Evolutionary conservation across 1,139 yeast genomes (phyloP), one percentile per base, ranked within the genome.

Genomic region (Pichia kudriavzevii): DNA sequence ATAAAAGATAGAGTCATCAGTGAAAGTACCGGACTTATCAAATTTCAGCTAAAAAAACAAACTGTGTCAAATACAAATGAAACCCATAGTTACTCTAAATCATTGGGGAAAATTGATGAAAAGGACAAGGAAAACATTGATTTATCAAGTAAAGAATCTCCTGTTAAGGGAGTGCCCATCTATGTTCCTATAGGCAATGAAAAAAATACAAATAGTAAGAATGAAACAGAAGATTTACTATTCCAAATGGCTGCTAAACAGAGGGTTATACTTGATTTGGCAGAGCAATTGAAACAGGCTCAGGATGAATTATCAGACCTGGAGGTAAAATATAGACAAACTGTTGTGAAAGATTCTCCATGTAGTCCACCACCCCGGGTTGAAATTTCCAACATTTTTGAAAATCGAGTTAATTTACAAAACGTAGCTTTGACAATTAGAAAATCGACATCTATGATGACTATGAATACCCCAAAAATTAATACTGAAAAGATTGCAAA

Each of bases 241-340:
- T 59, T 52, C 38, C 48, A 55, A 26, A 43, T 67, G 32, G 73
- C 74, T 1, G 44, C 66, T 1, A 67, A 67, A 41, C 69, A 66
- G 43, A 57, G 73, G 42, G 61, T 58, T 26, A 61, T 67, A 3
- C 37, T 60, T 20, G 73, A 67, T 33, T 42, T 65, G 23, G 62
- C 58, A 38, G 48, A 56, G 8, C 59, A 60, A 30, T 44, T 68
- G 31, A 48, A 47, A 5, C 30, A 36, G 7, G 58, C 67, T 3
- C 63, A 63, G 42, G 45, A 43, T 7, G 71, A 67, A 28, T 39
- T 67, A 22, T 48, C 48, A 13, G 45, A 47, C 4, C 40, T 67
- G 25, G 68, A 66, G 38, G 32, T 35, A 11, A 43, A 49, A 38
- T 59, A 64, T 38, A 43, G 40, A 30, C 35, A 31, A 3, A 8